phyloP scores from a whole-genome alignment of 140 eudicot genomes.

The Cichorium intybus region DNA sequence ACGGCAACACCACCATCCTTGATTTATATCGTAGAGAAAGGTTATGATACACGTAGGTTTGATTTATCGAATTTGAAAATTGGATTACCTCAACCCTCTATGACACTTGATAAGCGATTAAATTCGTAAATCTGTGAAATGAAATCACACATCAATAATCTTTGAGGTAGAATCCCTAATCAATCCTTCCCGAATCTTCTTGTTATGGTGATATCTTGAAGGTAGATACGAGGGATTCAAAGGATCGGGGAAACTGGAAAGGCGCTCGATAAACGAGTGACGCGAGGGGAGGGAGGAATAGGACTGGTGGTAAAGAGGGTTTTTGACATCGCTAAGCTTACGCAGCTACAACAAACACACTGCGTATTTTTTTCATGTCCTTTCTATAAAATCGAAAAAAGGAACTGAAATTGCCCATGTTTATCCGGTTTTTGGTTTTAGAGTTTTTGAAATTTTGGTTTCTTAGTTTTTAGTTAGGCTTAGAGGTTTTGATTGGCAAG shows the following conservation, averaged over 20 bases:
- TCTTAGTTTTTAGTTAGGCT: background rate
- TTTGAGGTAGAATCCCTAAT: background rate
- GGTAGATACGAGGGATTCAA: slow-evolving; percentile 9
- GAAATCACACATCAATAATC: background rate
- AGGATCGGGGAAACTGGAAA: slow-evolving; percentile 6
- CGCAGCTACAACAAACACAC: background rate
- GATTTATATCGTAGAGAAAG: background rate
- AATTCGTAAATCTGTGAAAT: slow-evolving; percentile 4
- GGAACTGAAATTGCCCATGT: background rate
- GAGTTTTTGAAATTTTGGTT: background rate
- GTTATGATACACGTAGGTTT: background rate
- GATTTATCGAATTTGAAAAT: background rate
- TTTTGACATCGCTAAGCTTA: slow-evolving; percentile 4
- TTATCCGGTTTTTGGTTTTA: background rate
- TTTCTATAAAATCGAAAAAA: background rate
- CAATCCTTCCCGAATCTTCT: slow-evolving; percentile 5
- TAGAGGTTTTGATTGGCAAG: no score
- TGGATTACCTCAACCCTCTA: slow-evolving; percentile 25
- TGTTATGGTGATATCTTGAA: slow-evolving; percentile 10
- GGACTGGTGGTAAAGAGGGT: slow-evolving; percentile 2
- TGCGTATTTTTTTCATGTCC: background rate
- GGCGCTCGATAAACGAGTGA: slow-evolving; percentile 3
- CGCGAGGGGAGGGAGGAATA: slow-evolving; percentile 3
- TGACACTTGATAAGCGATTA: slow-evolving; percentile 8
- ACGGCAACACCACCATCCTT: slow-evolving; percentile 6